Evolutionary conservation across 2,329 filamentous ascomycete species (phyloP), one percentile per base, ranked within the genome.

Genomic region (Trichoderma simmonsii): DNA sequence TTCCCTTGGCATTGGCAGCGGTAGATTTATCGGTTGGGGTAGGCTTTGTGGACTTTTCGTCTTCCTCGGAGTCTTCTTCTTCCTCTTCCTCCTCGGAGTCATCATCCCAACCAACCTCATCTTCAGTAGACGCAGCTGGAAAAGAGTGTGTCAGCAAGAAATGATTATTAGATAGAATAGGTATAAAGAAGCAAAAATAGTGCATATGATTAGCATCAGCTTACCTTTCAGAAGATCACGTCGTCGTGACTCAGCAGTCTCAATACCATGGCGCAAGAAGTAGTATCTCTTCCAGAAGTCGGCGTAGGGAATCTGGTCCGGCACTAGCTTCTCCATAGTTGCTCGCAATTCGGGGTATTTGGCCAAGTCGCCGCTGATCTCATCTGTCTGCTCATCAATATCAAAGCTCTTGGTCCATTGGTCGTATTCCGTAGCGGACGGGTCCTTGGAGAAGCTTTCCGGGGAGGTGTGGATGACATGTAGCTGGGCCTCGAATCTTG

Each of bases 241-340:
- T 80, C 96, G 88, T 81, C 93, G 90, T 78, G 92, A 91, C 83
- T 99, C 96, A 72, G 97, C 95, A 30, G 93, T 95, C 84, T 98
- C 95, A 74, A 99, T 92, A 18, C 96, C 93, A 78, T 97, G 92
- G 77, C 95, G 88, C 74, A 98, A 84, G 85, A 97, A 99, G 81
- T 98, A 98, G 82, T 99, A 99, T 71, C 96, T 88, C 79, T 89
- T 92, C 95, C 96, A 99, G 80, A 99, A 99, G 67, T 92, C 89
- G 67, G 86, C 87, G 78, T 99, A 99, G 39, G 95, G 88, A n/a
- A 98, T 93, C 76, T 90, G 89, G 81, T 95, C 94, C 1, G 96
- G 96, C n/a, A 99, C 96, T 70, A 97, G 85, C 83, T 92, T 94
- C 87, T 98, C 96, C 95, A 99, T 98, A 0, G 94, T 94, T 30